A percentile compares a stretch with the other conserved stretches of the same genome.
Evolutionary conservation across 306 rosid species (phyloP).

Genomic region (Carpinus fangiana): DNA sequence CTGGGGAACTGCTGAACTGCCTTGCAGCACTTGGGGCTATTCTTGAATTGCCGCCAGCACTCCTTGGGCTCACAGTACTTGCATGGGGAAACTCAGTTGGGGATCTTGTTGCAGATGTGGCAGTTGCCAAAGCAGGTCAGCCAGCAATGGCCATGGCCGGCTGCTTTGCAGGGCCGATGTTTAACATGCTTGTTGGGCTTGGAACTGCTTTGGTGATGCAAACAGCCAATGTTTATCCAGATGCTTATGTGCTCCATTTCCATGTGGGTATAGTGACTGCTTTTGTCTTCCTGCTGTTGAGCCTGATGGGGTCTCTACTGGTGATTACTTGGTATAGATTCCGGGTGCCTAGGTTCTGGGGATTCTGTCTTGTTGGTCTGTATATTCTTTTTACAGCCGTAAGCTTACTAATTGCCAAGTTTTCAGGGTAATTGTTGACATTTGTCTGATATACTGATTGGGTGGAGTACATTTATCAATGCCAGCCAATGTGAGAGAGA

Average conservation of each 20-base stretch:
- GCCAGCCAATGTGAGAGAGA: not conserved
- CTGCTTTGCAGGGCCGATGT: constrained; percentile 97
- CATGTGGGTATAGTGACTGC: constrained; percentile 81
- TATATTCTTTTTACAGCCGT: constrained; percentile 69
- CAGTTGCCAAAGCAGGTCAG: constrained; percentile 93
- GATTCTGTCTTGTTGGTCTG: constrained; percentile 86
- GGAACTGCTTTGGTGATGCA: constrained; percentile 89
- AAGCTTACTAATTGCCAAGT: constrained; percentile 67
- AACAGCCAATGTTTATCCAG: constrained; percentile 68
- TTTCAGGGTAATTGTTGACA: constrained; percentile 51
- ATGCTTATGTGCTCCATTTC: constrained; percentile 72
- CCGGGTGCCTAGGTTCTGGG: constrained; percentile 94
- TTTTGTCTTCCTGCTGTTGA: constrained; percentile 80
- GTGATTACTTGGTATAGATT: constrained; percentile 92
- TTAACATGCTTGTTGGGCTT: constrained; percentile 96
- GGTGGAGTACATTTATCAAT: not conserved
- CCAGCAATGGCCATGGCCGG: constrained; percentile 99
- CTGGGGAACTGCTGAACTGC: constrained; percentile 90
- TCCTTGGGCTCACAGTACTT: constrained; percentile 91
- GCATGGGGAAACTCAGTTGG: constrained; percentile 99
- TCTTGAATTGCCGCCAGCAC: constrained; percentile 68
- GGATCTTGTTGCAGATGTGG: constrained; percentile 95
- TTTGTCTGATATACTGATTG: not conserved
- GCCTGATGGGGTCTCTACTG: constrained; percentile 92
- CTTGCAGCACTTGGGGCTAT: constrained; percentile 70